Evolutionary conservation across 495 filamentous ascomycete genomes (phyloP).

Genomic region (Talaromyces borbonicus): DNA sequence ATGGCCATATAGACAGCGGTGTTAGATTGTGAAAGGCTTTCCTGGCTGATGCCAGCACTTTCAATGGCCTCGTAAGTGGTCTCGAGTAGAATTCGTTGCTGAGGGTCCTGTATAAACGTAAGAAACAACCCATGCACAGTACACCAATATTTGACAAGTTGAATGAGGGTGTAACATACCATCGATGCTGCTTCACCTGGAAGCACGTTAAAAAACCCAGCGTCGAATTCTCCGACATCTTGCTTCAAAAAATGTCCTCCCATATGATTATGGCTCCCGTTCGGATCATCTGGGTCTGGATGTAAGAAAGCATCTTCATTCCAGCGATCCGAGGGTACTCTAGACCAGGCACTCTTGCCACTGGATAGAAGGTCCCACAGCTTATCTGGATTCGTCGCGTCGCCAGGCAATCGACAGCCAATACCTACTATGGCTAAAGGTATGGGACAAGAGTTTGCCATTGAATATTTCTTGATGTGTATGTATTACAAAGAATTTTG

Average conservation of each 20-base stretch:
- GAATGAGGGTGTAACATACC: constrained; percentile 7
- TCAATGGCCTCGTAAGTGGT: constrained; percentile 35
- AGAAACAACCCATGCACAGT: background rate
- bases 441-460: constrained; percentile 2
- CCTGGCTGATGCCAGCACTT: constrained; percentile 22
- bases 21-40: constrained; percentile 12
- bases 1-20: constrained; percentile 17
- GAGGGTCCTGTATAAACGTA: constrained; percentile 17
- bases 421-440: constrained; percentile 50
- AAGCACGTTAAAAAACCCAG: constrained; percentile 44
- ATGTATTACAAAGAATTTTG: background rate
- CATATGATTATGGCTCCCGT: constrained; percentile 2
- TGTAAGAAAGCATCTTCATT: constrained; percentile 32
- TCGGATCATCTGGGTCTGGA: constrained; percentile 10
- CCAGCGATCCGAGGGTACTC: constrained; percentile 21
- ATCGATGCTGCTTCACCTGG: constrained; percentile 35
- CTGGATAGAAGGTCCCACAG: constrained; percentile 43
- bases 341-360: constrained; percentile 11
- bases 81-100: constrained; percentile 29
- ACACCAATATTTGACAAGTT: too few relatives aligned
- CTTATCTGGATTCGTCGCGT: constrained; percentile 34
- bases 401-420: constrained; percentile 46
- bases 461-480: background rate
- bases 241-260: constrained; percentile 29
- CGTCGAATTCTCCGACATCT: constrained; percentile 25